These are phyloP conservation scores for Sphenostylis stenocarpa DNA, from an alignment of 306 rosid species.

Conservation along the genomic window DNA sequence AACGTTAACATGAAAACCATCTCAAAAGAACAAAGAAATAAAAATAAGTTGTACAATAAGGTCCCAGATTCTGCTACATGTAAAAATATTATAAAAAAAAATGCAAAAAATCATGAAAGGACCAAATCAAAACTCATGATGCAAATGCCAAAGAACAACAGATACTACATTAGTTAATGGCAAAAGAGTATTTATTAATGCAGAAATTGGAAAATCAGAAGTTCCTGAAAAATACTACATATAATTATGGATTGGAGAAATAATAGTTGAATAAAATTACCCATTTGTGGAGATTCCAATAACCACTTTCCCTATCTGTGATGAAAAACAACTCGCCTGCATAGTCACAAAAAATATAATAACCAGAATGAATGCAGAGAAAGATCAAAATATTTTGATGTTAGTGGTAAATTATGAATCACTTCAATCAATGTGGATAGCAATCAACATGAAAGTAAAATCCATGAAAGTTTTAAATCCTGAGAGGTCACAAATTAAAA, in stretches of 20 bases:
- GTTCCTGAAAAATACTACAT: neutral
- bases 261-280: slow-evolving; percentile 42
- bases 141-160: too few relatives aligned
- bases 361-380: slow-evolving; percentile 7
- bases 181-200: neutral
- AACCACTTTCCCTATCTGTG: slow-evolving; percentile 80
- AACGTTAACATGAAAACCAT: too few relatives aligned
- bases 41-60: too few relatives aligned
- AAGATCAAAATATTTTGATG: neutral
- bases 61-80: too few relatives aligned
- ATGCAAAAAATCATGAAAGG: too few relatives aligned
- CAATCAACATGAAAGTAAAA: neutral
- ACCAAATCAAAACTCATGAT: too few relatives aligned
- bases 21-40: too few relatives aligned
- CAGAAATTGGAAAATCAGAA: too few relatives aligned
- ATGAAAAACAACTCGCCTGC: slow-evolving; percentile 90
- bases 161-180: too few relatives aligned
- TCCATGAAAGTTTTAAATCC: too few relatives aligned
- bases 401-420: slow-evolving; percentile 9
- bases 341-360: slow-evolving; percentile 31
- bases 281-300: slow-evolving; percentile 96
- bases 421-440: neutral
- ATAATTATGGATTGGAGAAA: slow-evolving; percentile 9
- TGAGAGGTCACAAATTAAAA: too few relatives aligned
- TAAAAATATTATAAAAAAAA: too few relatives aligned